These are phyloP conservation scores for Starmerella etchellsii DNA, from an alignment of 805 yeast genomes.

Conservation along the genomic window DNA sequence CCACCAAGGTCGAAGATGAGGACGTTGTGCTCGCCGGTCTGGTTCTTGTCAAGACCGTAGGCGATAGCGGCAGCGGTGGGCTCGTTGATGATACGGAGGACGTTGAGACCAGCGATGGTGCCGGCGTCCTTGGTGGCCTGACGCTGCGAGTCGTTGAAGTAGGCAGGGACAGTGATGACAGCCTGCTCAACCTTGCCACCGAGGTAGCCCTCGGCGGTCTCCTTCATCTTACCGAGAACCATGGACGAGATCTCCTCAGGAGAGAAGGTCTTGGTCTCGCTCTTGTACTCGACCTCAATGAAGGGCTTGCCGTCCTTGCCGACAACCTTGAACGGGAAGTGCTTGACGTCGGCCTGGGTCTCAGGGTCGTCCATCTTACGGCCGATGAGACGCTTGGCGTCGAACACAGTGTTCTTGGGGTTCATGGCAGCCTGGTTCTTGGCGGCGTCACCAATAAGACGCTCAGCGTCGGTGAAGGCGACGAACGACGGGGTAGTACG, in stretches of 20 bases:
- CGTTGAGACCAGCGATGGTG: slow-evolving; percentile 89
- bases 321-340: slow-evolving; percentile 74
- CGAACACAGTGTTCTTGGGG: slow-evolving; percentile 86
- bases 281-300: slow-evolving; percentile 77
- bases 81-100: slow-evolving; percentile 87
- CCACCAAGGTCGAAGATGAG: slow-evolving; percentile 95
- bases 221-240: slow-evolving; percentile 86
- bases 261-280: slow-evolving; percentile 73
- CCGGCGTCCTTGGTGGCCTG: slow-evolving; percentile 98
- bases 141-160: slow-evolving; percentile 95
- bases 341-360: slow-evolving; percentile 68
- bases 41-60: slow-evolving; percentile 67
- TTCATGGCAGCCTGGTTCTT: slow-evolving; percentile 98
- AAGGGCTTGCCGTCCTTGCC: slow-evolving; percentile 76
- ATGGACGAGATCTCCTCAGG: slow-evolving; percentile 93
- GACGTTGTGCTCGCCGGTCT: slow-evolving; percentile 73
- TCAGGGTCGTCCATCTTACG: slow-evolving; percentile 67
- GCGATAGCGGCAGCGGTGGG: slow-evolving; percentile 99
- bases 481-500: slow-evolving; percentile 96
- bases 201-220: slow-evolving; percentile 80
- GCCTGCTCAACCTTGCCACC: slow-evolving; percentile 80
- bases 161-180: slow-evolving; percentile 93
- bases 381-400: slow-evolving; percentile 90
- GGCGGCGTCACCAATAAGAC: slow-evolving; percentile 95
- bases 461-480: slow-evolving; percentile 89